Conservation (phyloP, 192 early-diverging fungal genomes). For the Rhizoclosmatium globosum region DNA sequence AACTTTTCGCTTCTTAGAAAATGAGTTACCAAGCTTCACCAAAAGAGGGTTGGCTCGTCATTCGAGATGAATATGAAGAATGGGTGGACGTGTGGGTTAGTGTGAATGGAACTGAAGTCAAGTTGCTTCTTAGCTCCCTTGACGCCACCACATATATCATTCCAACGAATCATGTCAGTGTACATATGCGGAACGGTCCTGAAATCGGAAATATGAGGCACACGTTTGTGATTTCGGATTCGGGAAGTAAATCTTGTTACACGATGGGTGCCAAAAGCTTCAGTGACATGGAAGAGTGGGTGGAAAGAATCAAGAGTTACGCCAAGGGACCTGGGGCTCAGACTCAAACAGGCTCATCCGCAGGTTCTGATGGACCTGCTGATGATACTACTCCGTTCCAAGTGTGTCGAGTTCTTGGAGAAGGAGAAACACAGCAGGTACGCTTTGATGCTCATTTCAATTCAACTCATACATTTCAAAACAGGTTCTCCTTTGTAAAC, state of each 20-base stretch:
- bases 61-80: constrained; percentile 26
- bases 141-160: constrained; percentile 33
- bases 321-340: neutral
- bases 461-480: neutral
- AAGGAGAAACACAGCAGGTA: neutral
- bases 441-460: neutral
- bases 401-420: constrained; percentile 9
- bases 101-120: constrained; percentile 14
- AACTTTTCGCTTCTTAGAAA: constrained; percentile 19
- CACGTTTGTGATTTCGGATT: constrained; percentile 13
- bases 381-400: constrained; percentile 15
- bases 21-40: neutral
- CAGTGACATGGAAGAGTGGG: constrained; percentile 16
- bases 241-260: neutral
- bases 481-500: constrained; percentile 25
- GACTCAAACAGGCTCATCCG: neutral
- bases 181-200: neutral
- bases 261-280: constrained; percentile 6
- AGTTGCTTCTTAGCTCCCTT: constrained; percentile 22
- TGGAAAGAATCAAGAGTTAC: constrained; percentile 4
- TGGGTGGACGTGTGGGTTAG: constrained; percentile 29
- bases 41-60: constrained; percentile 29
- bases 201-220: neutral
- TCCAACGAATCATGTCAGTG: neutral
- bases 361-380: neutral